Evolutionary conservation across 768 basidiomycete genomes (phyloP), one percentile per base, ranked within the genome.

Genomic region (Mrakia hoshinonis): DNA sequence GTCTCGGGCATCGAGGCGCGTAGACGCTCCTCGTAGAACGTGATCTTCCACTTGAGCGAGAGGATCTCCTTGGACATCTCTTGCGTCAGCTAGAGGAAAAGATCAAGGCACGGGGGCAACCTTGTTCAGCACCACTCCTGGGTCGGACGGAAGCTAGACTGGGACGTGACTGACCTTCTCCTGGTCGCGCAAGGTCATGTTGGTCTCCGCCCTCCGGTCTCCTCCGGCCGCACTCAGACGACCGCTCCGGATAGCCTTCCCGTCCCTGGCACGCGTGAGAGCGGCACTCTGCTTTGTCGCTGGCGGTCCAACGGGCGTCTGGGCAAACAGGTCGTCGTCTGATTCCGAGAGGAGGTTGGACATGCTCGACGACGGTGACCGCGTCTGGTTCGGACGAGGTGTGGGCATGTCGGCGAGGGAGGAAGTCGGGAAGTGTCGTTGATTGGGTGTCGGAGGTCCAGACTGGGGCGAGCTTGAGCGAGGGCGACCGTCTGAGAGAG

Each of bases 21-120:
- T 15, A 99, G 85, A 55, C 91, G 88, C 76, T 98, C 92, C 79
- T 97, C 91, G 52, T 96, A 85, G 78, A 96, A 95, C 77, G 96
- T 92, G 3, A 97, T 90, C 71, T 92, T 90, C 65, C 98, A 85
- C 79, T 97, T 96, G 78, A 99, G 87, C 77, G 88, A 89, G 79
- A 98, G 97, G 83, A 95, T 95, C 79, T 98, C 94, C 79, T 94
- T 96, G 82, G 95, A 93, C 76, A 93, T 85, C 73, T 87, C 87
- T 81, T 98, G 92, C 77, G 96, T 91, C 79, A 94, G 90, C 94
- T 98, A 34, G 4, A 2, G 15, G 11, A 15, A 15, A 29, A 38
- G 46, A 55, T 9, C 20, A 20, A 39, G 10, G n/a, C 34, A 39
- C 11, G 13, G 52, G 20, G 51, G 38, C 48, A 13, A 61, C 18